Base-by-base conservation (phyloP, 805 yeast species). In the Metschnikowia hibisci region DNA sequence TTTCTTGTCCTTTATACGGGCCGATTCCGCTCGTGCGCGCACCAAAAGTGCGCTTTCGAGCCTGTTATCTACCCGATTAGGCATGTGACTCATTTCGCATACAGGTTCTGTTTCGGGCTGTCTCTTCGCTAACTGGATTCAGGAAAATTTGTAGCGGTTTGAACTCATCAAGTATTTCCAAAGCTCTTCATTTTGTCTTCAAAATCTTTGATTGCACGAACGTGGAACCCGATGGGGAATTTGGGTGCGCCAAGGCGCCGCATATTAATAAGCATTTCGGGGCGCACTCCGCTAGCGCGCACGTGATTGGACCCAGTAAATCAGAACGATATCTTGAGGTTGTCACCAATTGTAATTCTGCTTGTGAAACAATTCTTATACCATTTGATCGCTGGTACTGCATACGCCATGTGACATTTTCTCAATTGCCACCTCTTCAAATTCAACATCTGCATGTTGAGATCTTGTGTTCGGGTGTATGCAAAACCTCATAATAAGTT, bases 1-100 rank as follows among this genome's bases (percentile, higher is more conserved):
- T 48, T 48, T 52, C 37, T 11, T 14, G 31, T 29, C 40, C 40
- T 37, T 6, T 20, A 37, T 22, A 28, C 40, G 40, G 28, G 40
- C 40, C 40, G 40, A 7, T 28, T 29, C 2, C 40, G 40, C 15
- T 14, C 34, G 40, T 29, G 40, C 40, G 34, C 32, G 20, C 13
- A 25, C 23, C 22, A 26, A 15, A 16, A 18, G 15, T 14, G 26
- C 26, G 18, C 25, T 14, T 34, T 31, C 31, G 39, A 34, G 25
- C 23, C 38, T 23, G 30, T 25, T 34, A 15, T 29, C 32, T 15
- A 7, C 39, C 39, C 10, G n/a, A 27, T 35, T 27, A 18, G 26
- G 39, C 25, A 18, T 16, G 32, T 35, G 32, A 35, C n/a, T 35
- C 39, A 35, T 6, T 4, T 6, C 23, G 26, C 14, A 12, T 32